A percentile compares a stretch with the other conserved stretches of the same genome.
Conservation (phyloP, 371 early-diverging fungal genomes). For the Capillidium heterosporum region DNA sequence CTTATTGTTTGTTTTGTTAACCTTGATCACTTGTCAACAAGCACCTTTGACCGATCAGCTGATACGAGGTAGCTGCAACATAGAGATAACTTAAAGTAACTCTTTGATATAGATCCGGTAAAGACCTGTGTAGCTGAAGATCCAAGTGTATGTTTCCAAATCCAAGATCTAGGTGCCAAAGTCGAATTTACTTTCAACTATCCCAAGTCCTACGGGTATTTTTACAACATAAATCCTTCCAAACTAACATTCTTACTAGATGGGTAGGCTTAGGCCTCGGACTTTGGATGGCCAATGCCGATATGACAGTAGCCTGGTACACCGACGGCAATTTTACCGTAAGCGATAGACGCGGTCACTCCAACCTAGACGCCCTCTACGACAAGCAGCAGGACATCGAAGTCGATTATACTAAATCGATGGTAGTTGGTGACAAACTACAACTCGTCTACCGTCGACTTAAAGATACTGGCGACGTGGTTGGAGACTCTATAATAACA, state of each 20-base stretch:
- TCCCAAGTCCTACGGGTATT: background rate
- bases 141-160: background rate
- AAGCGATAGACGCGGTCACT: background rate
- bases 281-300: conserved; percentile 1
- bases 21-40: too few species aligned
- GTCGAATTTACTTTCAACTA: conserved; percentile 3
- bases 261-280: conserved; percentile 5
- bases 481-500: background rate
- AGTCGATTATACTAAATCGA: background rate
- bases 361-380: background rate
- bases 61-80: too few species aligned
- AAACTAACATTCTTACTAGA: background rate
- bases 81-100: too few species aligned
- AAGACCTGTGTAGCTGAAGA: background rate
- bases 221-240: background rate
- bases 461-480: background rate
- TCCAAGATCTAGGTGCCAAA: background rate
- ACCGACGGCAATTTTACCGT: background rate
- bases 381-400: background rate
- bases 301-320: conserved; percentile 1
- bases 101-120: background rate
- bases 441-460: background rate
- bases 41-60: too few species aligned
- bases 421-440: background rate
- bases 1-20: too few species aligned